These are phyloP conservation scores for Thelonectria olida DNA, from an alignment of 2,329 filamentous ascomycete species.

Conservation along the genomic window DNA sequence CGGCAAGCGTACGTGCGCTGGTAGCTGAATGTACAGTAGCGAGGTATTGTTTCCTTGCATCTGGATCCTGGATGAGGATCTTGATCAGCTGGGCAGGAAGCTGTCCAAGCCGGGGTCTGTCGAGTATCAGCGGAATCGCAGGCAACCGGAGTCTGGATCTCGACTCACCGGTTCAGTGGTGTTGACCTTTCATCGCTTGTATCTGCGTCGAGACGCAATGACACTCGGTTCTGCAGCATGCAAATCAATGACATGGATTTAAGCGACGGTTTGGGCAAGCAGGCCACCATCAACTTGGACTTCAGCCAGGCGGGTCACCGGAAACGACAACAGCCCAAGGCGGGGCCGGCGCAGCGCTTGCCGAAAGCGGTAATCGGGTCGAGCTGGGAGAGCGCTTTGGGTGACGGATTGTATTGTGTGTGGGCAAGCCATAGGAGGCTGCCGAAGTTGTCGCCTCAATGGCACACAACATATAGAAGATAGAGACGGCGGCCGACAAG, in stretches of 20 bases:
- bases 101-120: neutral
- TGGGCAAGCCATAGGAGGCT: constrained; percentile 6
- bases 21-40: constrained; percentile 35
- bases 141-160: neutral
- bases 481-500: constrained; percentile 13
- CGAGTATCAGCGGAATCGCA: neutral
- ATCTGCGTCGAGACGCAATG: constrained; percentile 11
- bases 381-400: constrained; percentile 20
- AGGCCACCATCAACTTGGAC: constrained; percentile 24
- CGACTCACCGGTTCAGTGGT: constrained; percentile 16
- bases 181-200: constrained; percentile 24
- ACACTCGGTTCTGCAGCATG: constrained; percentile 21
- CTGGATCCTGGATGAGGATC: constrained; percentile 2
- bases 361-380: constrained; percentile 28
- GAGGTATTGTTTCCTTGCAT: constrained; percentile 24
- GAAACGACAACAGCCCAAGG: constrained; percentile 32
- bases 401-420: constrained; percentile 26
- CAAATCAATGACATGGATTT: constrained; percentile 39
- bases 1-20: constrained; percentile 26
- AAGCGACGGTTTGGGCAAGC: constrained; percentile 35
- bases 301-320: constrained; percentile 37
- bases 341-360: constrained; percentile 27
- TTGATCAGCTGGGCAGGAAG: constrained; percentile 5
- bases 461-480: constrained; percentile 5
- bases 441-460: constrained; percentile 15